Percentiles rank a stretch among this genome's conserved stretches.
These are phyloP conservation scores for Neocucurbitaria cava DNA, from an alignment of 2,329 filamentous ascomycete species.

Conservation along the genomic window DNA sequence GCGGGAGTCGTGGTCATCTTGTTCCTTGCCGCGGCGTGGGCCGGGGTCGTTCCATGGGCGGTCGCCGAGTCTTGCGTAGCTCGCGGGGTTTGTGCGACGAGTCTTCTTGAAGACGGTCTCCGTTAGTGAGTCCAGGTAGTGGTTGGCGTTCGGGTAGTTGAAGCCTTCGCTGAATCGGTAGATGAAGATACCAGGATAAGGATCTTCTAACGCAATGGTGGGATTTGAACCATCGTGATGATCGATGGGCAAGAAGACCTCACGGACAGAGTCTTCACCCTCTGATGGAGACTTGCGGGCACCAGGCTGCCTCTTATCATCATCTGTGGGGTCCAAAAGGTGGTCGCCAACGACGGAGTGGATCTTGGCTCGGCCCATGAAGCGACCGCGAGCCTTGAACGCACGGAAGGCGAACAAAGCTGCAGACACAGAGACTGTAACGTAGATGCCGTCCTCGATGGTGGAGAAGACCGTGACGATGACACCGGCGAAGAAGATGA, in stretches of 20 bases:
- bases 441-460: conserved; percentile 94
- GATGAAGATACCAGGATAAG: conserved; percentile 93
- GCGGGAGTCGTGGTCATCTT: conserved; percentile 54
- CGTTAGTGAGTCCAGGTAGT: conserved; percentile 76
- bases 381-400: conserved; percentile 80
- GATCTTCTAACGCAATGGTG: conserved; percentile 74
- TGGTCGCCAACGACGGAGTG: conserved; percentile 87
- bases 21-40: conserved; percentile 64
- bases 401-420: conserved; percentile 83
- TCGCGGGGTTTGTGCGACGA: conserved; percentile 74
- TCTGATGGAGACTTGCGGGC: conserved; percentile 29
- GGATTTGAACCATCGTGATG: conserved; percentile 92
- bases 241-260: conserved; percentile 86
- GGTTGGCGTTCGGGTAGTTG: conserved; percentile 93
- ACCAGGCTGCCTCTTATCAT: conserved; percentile 26
- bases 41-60: conserved; percentile 96
- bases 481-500: conserved; percentile 94
- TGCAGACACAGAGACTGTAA: conserved; percentile 77
- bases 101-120: conserved; percentile 64
- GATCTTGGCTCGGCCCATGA: conserved; percentile 83
- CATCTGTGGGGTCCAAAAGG: conserved; percentile 57
- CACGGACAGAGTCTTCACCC: conserved; percentile 63
- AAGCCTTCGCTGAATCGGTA: conserved; percentile 96
- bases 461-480: conserved; percentile 85
- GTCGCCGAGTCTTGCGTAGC: conserved; percentile 67